phyloP scores from a whole-genome alignment of 2,329 filamentous ascomycete species.

The Zalaria obscura region DNA sequence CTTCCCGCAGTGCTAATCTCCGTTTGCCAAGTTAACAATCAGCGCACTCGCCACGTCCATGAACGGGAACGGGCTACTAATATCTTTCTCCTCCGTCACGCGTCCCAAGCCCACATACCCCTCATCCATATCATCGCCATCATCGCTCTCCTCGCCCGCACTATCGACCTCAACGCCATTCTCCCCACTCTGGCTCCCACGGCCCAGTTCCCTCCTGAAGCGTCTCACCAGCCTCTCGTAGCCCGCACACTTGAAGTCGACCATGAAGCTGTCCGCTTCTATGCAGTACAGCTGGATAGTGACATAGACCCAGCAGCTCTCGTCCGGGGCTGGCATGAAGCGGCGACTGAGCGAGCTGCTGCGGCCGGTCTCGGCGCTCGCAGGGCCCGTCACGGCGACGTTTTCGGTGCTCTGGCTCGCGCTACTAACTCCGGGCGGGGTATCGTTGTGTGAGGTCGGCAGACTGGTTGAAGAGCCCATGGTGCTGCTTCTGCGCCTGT shows the following conservation, averaged over 20 bases:
- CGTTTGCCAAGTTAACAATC: slow-evolving; percentile 84
- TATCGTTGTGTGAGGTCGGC: slow-evolving; percentile 3
- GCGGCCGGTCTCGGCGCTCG: neutral
- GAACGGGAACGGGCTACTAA: slow-evolving; percentile 90
- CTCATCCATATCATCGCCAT: slow-evolving; percentile 23
- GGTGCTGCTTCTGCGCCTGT: slow-evolving; percentile 13
- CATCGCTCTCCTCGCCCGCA: slow-evolving; percentile 13
- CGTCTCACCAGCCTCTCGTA: slow-evolving; percentile 69
- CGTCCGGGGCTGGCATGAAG: slow-evolving; percentile 29
- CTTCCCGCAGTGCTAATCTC: slow-evolving; percentile 32
- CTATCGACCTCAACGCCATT: slow-evolving; percentile 19
- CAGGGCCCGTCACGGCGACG: slow-evolving; percentile 9
- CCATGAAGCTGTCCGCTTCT: slow-evolving; percentile 82
- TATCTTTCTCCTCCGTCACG: slow-evolving; percentile 71
- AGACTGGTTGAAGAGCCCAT: slow-evolving; percentile 9
- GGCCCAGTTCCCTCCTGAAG: slow-evolving; percentile 19
- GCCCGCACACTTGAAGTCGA: slow-evolving; percentile 96
- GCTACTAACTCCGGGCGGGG: slow-evolving; percentile 7
- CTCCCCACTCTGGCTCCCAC: slow-evolving; percentile 8
- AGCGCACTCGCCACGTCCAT: slow-evolving; percentile 83
- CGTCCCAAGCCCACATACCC: slow-evolving; percentile 31
- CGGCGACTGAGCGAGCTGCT: slow-evolving; percentile 5
- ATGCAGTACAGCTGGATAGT: slow-evolving; percentile 95
- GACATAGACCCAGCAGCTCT: slow-evolving; percentile 82
- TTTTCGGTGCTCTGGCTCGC: slow-evolving; percentile 14